These are phyloP conservation scores for Lomentospora prolificans DNA, from an alignment of 2,329 filamentous ascomycete genomes.

Conservation along the genomic window DNA sequence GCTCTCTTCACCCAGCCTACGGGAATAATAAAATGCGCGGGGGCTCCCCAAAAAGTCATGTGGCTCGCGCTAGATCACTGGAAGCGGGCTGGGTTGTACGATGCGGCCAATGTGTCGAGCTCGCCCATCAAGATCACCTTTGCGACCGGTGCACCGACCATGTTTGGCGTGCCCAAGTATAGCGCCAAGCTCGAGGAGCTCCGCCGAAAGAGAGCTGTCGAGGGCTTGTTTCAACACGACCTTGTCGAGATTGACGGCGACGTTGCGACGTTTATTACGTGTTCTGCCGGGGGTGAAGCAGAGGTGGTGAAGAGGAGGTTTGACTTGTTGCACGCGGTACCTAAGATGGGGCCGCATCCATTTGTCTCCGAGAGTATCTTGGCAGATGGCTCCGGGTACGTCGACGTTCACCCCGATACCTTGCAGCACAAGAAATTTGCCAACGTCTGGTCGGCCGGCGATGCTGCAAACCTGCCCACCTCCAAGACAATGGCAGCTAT, in stretches of 20 bases:
- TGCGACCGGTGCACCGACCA: conserved; percentile 42
- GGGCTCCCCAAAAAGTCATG: conserved; percentile 52
- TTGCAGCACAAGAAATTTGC: conserved; percentile 41
- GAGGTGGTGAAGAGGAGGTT: conserved; percentile 33
- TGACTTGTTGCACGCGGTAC: conserved; percentile 46
- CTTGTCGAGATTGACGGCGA: conserved; percentile 42
- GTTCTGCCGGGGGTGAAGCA: conserved; percentile 29
- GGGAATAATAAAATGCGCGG: conserved; percentile 50
- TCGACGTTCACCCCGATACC: conserved; percentile 46
- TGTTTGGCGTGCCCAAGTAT: conserved; percentile 55
- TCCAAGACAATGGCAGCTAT: conserved; percentile 47
- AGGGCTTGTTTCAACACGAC: conserved; percentile 49
- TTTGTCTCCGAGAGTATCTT: conserved; percentile 44
- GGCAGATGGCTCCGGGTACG: conserved; percentile 45
- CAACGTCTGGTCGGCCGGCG: conserved; percentile 51
- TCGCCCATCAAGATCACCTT: conserved; percentile 43
- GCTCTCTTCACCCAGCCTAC: conserved; percentile 52
- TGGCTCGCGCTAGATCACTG: conserved; percentile 52
- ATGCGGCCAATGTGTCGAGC: conserved; percentile 23
- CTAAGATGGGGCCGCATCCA: conserved; percentile 48
- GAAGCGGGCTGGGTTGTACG: conserved; percentile 43
- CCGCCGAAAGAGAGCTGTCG: conserved; percentile 43
- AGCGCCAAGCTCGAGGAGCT: conserved; percentile 41
- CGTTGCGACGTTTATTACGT: conserved; percentile 39
- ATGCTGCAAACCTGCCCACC: conserved; percentile 49